Evolutionary conservation across 805 yeast species (phyloP), one percentile per base, ranked within the genome.

Genomic region (Schwanniomyces sp.): DNA sequence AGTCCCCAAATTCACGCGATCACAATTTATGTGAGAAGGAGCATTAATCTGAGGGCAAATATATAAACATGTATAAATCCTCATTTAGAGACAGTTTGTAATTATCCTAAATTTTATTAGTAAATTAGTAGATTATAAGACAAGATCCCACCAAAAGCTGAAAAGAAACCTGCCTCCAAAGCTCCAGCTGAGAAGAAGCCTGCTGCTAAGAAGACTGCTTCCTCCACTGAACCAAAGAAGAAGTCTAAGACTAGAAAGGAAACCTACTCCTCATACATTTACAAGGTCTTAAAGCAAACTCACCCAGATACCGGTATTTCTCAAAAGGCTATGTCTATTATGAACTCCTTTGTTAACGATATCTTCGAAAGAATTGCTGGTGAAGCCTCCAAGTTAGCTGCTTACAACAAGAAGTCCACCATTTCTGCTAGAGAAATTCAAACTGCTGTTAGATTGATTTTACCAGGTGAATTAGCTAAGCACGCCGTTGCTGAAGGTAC

Each of bases 231-330:
- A 66, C 74, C 85, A 71, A 91, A 90, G 84, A 91, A 88, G 87
- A 90, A 96, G 82, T 70, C 89, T 61, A 91, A 91, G 86, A 77
- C 91, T 64, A 90, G 97, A 85, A 91, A 90, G 87, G 97, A 92
- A 80, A 90, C 97, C 57, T 92, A 91, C 82, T 90, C 96, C 57
- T 91, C 97, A 55, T 92, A 92, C 80, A 92, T 92, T 73, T 92
- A 91, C 94, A 92, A 92, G 79, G 97, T 91, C 60, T 86, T 92
- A 73, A 91, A 91, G 79, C 97, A 92, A 83, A 91, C 97, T 55
- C 98, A 92, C 79, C 98, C 97, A 75, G 97, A 92, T 75, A 92
- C 98, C 55, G 98, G 97, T 89, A 92, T 92, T 73, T 91, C 98
- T 64, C 96, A 91, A 79, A 88, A 90, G 74, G 96, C 98, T 57